Percentiles rank a stretch among this genome's conserved stretches.
These are phyloP conservation scores for Echria macrotheca DNA, from an alignment of 495 filamentous ascomycete species.

Conservation along the genomic window DNA sequence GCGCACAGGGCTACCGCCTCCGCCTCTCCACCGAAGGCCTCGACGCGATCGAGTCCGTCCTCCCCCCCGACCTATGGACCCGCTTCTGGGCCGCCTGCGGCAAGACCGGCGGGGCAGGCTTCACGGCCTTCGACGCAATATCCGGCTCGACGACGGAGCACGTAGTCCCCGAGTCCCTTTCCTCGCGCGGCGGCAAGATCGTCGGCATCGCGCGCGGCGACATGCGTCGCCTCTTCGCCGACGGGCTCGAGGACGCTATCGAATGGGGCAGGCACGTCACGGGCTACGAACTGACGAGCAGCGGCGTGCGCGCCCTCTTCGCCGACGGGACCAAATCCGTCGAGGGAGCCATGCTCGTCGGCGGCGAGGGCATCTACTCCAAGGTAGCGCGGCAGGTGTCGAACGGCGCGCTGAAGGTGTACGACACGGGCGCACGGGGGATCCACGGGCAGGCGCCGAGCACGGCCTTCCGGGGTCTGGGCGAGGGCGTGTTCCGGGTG, in stretches of 20 bases:
- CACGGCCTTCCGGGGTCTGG: slow-evolving; percentile 47
- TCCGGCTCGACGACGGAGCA: slow-evolving; percentile 33
- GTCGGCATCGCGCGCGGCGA: slow-evolving; percentile 49
- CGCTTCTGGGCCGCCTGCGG: slow-evolving; percentile 46
- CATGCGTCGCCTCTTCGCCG: slow-evolving; percentile 44
- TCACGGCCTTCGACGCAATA: slow-evolving; percentile 39
- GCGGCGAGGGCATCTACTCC: slow-evolving; percentile 50
- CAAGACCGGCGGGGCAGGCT: slow-evolving; percentile 43
- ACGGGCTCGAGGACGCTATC: slow-evolving; percentile 40
- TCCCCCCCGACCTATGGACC: slow-evolving; percentile 38
- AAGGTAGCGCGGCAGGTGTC: slow-evolving; percentile 47
- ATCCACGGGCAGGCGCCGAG: slow-evolving; percentile 53
- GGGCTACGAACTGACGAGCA: slow-evolving; percentile 41
- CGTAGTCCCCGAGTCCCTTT: slow-evolving; percentile 18
- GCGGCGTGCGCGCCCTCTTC: slow-evolving; percentile 43
- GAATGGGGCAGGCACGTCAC: slow-evolving; percentile 43
- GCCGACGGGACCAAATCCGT: slow-evolving; percentile 46
- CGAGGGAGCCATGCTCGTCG: slow-evolving; percentile 45
- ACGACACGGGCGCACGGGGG: slow-evolving; percentile 49
- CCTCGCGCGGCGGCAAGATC: slow-evolving; percentile 43
- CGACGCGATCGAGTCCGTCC: slow-evolving; percentile 46
- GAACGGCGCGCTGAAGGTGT: slow-evolving; percentile 43
- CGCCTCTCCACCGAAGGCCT: slow-evolving; percentile 47
- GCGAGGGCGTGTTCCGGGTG: slow-evolving; percentile 48
- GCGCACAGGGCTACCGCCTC: slow-evolving; percentile 51